Evolutionary conservation across 495 filamentous ascomycete genomes (phyloP).

Genomic region (Filosporella fistucella): DNA sequence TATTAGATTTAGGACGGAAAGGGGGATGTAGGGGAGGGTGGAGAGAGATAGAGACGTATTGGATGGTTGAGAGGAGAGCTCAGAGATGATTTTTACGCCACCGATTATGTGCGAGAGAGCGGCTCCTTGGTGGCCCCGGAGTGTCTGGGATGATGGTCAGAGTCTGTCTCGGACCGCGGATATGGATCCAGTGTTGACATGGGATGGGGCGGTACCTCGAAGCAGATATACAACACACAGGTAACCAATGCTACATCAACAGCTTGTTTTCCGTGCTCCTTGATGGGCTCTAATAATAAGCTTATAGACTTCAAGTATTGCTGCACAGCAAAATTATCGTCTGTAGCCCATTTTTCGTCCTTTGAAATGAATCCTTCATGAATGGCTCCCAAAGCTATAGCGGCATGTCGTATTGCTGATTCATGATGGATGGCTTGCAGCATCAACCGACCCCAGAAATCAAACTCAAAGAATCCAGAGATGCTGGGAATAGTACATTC

Average conservation of each 20-base stretch:
- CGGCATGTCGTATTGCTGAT: slow-evolving; percentile 14
- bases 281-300: background rate
- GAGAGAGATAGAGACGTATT: too few species aligned
- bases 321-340: slow-evolving; percentile 8
- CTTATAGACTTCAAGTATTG: slow-evolving; percentile 14
- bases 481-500: slow-evolving; percentile 35
- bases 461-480: slow-evolving; percentile 36
- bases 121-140: too few species aligned
- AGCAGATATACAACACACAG: slow-evolving; percentile 12
- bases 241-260: slow-evolving; percentile 8
- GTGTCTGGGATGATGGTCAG: too few species aligned
- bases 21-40: too few species aligned
- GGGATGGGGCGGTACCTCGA: too few species aligned
- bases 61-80: too few species aligned
- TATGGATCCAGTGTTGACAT: too few species aligned
- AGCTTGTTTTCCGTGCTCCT: background rate
- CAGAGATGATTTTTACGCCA: too few species aligned
- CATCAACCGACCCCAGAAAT: slow-evolving; percentile 43
- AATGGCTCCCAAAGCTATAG: slow-evolving; percentile 13
- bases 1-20: too few species aligned
- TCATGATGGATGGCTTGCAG: slow-evolving; percentile 21
- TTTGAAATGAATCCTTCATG: background rate
- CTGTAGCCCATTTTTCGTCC: slow-evolving; percentile 15
- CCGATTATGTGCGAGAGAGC: too few species aligned
- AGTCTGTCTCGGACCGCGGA: too few species aligned